Conservation (phyloP, 352 stramenopile species). For the Phytophthora hibernalis region DNA sequence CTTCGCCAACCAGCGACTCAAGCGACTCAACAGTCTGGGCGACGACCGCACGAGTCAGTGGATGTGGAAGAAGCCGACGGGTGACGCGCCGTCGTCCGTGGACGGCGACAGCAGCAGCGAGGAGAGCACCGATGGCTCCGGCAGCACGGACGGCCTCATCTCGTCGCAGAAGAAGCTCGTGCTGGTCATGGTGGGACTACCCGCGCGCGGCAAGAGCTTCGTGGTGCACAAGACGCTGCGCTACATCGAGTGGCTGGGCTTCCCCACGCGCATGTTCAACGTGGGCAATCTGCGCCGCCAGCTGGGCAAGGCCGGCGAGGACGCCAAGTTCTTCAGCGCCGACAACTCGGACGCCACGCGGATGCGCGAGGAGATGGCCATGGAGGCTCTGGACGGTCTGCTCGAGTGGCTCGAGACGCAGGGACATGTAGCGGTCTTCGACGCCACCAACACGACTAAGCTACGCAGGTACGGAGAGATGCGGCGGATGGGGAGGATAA, state of each 20-base stretch:
- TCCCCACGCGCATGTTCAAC: constrained; percentile 94
- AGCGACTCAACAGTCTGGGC: constrained; percentile 69
- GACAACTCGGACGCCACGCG: constrained; percentile 85
- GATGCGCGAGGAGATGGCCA: constrained; percentile 91
- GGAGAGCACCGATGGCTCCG: constrained; percentile 34
- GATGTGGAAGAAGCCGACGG: constrained; percentile 69
- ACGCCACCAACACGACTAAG: constrained; percentile 96
- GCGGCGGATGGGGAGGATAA: constrained; percentile 3
- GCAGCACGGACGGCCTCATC: constrained; percentile 60
- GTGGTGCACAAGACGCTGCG: constrained; percentile 93
- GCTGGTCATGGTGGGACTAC: constrained; percentile 94
- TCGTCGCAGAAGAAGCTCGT: constrained; percentile 90
- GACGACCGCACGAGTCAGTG: constrained; percentile 75
- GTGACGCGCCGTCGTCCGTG: constrained; percentile 23
- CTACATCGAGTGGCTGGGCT: constrained; percentile 94
- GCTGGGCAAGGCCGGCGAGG: constrained; percentile 70
- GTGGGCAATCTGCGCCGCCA: constrained; percentile 93
- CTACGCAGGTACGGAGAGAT: constrained; percentile 45
- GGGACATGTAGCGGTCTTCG: constrained; percentile 94
- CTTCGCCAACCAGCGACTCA: constrained; percentile 77
- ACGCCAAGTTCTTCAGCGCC: constrained; percentile 92
- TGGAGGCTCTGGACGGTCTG: constrained; percentile 88
- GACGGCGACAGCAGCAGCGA: constrained; percentile 48
- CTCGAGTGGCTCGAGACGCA: constrained; percentile 92
- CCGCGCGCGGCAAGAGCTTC: constrained; percentile 95